These are phyloP conservation scores for Cladosporium halotolerans DNA, from an alignment of 2,329 filamentous ascomycete genomes.

Conservation along the genomic window DNA sequence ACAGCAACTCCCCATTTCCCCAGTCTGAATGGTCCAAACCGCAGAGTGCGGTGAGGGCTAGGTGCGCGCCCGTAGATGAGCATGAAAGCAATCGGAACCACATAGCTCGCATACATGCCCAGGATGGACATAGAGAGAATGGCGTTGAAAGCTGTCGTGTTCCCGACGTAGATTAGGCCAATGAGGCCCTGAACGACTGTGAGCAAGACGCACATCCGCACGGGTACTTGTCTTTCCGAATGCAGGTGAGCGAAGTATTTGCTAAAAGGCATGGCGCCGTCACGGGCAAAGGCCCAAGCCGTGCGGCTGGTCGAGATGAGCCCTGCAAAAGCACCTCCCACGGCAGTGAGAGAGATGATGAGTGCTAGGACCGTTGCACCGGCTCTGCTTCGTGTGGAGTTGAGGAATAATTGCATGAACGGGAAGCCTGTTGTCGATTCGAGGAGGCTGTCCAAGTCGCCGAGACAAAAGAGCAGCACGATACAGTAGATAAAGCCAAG, in stretches of 20 bases:
- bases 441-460: constrained; percentile 18
- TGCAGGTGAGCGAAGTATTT: constrained; percentile 32
- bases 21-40: constrained; percentile 26
- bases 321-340: constrained; percentile 33
- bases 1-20: constrained; percentile 31
- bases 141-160: constrained; percentile 43
- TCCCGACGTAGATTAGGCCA: constrained; percentile 45
- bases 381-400: constrained; percentile 26
- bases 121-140: constrained; percentile 52
- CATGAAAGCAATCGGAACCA: constrained; percentile 50
- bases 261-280: constrained; percentile 13
- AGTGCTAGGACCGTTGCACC: constrained; percentile 29
- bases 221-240: constrained; percentile 32
- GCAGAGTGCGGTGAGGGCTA: not conserved
- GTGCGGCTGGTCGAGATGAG: constrained; percentile 34
- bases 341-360: constrained; percentile 27
- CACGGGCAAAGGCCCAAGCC: constrained; percentile 26
- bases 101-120: constrained; percentile 50
- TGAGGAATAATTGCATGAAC: constrained; percentile 32
- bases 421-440: constrained; percentile 24
- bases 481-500: constrained; percentile 22
- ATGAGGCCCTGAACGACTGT: constrained; percentile 45
- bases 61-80: constrained; percentile 28
- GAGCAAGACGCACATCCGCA: constrained; percentile 38
- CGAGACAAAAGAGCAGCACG: constrained; percentile 31